Evolutionary conservation across 2,329 filamentous ascomycete genomes (phyloP), one percentile per base, ranked within the genome.

Genomic region (Colletotrichum abscissum): DNA sequence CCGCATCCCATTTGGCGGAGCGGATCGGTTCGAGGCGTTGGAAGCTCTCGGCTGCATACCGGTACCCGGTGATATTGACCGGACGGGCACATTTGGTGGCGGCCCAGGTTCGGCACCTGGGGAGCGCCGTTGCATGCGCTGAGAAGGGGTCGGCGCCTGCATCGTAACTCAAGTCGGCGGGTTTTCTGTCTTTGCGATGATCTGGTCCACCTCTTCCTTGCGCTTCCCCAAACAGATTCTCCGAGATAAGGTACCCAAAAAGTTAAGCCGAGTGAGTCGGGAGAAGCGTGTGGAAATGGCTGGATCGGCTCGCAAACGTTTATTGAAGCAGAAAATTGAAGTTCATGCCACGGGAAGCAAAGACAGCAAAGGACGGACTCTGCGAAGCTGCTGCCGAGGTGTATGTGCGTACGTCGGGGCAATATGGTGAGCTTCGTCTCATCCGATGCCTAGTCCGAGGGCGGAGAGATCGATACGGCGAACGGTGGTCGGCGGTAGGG

Each of bases 11-110:
- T 76, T 78, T 58, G 79, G 76, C 38, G 81, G 85, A n/a, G 81
- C 81, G 30, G 92, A 91, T 79, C 92, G 90, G 71, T 84, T 87
- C 6, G 93, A 95, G 38, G 90, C 88, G 58, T 90, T 91, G 9
- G 92, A 93, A 35, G 88, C 87, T 73, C 93, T 90, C 72, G 90
- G 85, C 75, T 91, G 91, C 75, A 90, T 85, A 77, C 86, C 81
- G 69, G 85, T 82, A 70, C 84, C 88, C 42, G 92, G 91, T 64
- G 92, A 92, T 79, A 91, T 92, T 62, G 89, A 85, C 69, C 90
- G 87, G 67, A 84, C 81, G 69, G 88, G 86, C 76, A 90, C 84
- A 81, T 85, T 88, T 69, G 88, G 86, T 63, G 90, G 87, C 78
- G 87, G 89, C 65, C 88, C 89, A 78, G 87, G 86, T 75, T 92